Evolutionary conservation across 176 grass and related monocot genomes (phyloP), one percentile per base, ranked within the genome.

Genomic region (Rhynchospora breviuscula): DNA sequence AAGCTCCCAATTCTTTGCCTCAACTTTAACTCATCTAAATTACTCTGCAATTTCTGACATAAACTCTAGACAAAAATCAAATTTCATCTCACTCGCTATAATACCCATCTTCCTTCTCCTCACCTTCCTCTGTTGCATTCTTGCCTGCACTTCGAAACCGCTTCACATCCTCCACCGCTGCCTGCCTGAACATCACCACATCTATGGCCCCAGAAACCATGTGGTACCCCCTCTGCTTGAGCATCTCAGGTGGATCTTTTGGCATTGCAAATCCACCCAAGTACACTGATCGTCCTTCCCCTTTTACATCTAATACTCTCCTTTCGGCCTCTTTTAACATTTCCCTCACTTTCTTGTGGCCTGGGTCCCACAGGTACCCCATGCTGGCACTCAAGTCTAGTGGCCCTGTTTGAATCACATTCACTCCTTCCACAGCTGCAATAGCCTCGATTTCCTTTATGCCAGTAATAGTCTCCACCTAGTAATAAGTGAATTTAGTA

Each of bases 351-450:
- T 93, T 98, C 88, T 90, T 88, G 86, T 98, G 92, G 77, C 95
- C 92, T 1, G 92, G 88, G 67, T 95, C 95, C 95, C 95, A 98
- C 63, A 98, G 80, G 83, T 90, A 98, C 2, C 95, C 95, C 92
- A 98, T 87, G 89, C 95, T 94, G 11, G 92, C 95, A 21, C 92
- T 94, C 74, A 98, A 86, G 78, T 98, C 90, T 29, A 94, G 81
- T 11, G 95, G 95, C 2, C 95, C 95, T 84, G 87, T 98, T 45
- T 98, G 92, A 70, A 98, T 87, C 54, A 91, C 95, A 67, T 98
- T 84, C 49, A 98, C 95, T 23, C 95, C 95, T 10, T 98, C 95
- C 0, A 98, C 76, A 43, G 89, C 79, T 8, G 95, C 95, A 69
- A 98, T 95, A 45, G 95, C 86, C 13, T 98, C 95, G 43, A 98